These are phyloP conservation scores for Tricholoma matsutake DNA, from an alignment of 768 basidiomycete genomes.

Conservation along the genomic window DNA sequence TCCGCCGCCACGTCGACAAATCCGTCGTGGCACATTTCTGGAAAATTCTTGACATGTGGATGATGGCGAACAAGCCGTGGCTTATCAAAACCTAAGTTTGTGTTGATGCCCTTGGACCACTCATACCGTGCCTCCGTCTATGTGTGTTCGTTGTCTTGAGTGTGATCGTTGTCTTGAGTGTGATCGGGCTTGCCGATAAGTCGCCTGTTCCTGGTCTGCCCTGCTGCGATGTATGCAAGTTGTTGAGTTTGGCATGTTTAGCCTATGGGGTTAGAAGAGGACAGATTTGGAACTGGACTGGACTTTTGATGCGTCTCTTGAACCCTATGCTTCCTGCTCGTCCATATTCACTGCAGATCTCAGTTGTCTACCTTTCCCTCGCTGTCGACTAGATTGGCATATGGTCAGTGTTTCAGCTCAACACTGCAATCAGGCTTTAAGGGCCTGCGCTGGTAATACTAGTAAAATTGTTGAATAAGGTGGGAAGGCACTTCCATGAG, in stretches of 20 bases:
- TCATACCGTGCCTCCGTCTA: neutral
- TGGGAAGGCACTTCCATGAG: neutral
- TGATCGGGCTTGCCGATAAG: neutral
- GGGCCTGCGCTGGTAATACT: too few relatives aligned
- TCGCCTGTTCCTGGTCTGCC: too few relatives aligned
- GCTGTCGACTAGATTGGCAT: neutral
- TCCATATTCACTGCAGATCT: too few relatives aligned
- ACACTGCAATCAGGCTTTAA: neutral
- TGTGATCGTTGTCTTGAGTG: neutral
- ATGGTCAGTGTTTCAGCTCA: neutral
- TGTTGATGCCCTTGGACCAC: neutral
- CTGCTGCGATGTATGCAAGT: too few relatives aligned
- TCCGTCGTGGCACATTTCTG: slow-evolving; percentile 95
- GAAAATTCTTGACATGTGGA: slow-evolving; percentile 89
- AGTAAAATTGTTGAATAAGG: neutral
- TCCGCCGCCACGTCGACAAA: slow-evolving; percentile 90
- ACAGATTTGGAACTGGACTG: neutral
- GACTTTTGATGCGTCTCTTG: neutral
- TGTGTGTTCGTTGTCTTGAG: neutral
- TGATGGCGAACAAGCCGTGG: slow-evolving; percentile 74
- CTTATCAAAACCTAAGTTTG: slow-evolving; percentile 40
- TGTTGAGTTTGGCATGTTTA: too few relatives aligned
- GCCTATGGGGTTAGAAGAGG: too few relatives aligned
- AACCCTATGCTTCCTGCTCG: neutral
- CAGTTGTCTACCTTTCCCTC: too few relatives aligned